Evolutionary conservation across 768 basidiomycete species (phyloP), one percentile per base, ranked within the genome.

Genomic region (Boletus subcaerulescens): DNA sequence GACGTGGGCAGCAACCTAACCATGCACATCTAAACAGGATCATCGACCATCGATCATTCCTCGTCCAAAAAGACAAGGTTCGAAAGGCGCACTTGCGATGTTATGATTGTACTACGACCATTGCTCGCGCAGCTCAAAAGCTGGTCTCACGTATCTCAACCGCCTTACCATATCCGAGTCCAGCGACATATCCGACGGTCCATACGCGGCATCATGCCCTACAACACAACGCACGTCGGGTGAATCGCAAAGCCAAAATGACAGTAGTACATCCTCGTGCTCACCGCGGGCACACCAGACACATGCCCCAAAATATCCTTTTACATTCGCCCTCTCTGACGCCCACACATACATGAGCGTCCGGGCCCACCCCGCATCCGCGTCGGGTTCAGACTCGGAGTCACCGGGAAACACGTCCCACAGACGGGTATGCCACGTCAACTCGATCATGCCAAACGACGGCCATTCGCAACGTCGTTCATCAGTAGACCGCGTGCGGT

Each of bases 31-130:
- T 79, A 24, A 5, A 15, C 5, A 9, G 10, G 12, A 9, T 13
- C 10, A 5, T 13, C 2, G 32, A 33, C 5, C 32, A 33, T 10
- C 32, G 32, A 35, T 35, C 33, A 12, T 35, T 14, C 33, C 5
- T 24, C 22, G 22, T 24, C 4, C 22, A 24, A 35, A 13, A 14
- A 35, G 4, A 35, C 33, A 5, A 11, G 14, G 33, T 1, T 1
- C 14, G 3, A 10, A 17, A 24, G 4, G 22, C 22, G 13, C 15
- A 15, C 46, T 17, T 24, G 71, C 78, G 29, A 70, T 64, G 43
- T 77, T 76, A 24, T 22, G 22, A 57, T 68, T 76, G 57, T 78
- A 78, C 3, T 78, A 78, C 3, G 65, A 65, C 59, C 64, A 77
- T 24, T 60, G 60, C 46, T 77, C 64, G 14, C 76, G 69, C 6